Evolutionary conservation across 2,329 filamentous ascomycete species (phyloP), one percentile per base, ranked within the genome.

Genomic region (Drechslera avenae): DNA sequence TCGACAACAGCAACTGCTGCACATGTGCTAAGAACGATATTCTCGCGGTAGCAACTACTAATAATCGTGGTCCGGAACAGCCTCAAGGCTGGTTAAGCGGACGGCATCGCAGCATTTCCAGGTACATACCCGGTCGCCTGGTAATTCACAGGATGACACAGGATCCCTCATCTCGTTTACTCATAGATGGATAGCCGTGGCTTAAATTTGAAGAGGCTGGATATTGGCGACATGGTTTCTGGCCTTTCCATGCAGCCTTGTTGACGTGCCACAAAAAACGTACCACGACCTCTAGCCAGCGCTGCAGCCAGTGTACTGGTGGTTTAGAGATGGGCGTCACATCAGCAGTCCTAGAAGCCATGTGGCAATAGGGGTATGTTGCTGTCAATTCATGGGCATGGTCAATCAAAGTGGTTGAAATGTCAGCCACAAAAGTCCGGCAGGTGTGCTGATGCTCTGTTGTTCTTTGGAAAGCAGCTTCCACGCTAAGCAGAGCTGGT

Each of bases 71-170:
- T 23, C 18, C 40, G 8, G 19, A 12, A 16, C 18, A 12, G 26
- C n/a, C 18, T 33, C 31, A 40, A 34, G 9, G 26, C 43, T 36
- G 23, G 23, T 32, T 46, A 35, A 31, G 34, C 41, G 13, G 34
- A 33, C 32, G 26, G 37, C 28, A 35, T 40, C 14, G 46, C 45
- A 16, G 31, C 40, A 35, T 23, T n/a, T n/a, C 36, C 26, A 41
- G 32, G 40, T 33, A 42, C 17, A 30, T 44, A 21, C 19, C 40
- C 52, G 37, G 37, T 42, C 36, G 43, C 49, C 36, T 36, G 52
- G 49, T 52, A 39, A 41, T 47, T 23, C 19, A 42, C 19, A 33
- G 30, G 26, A 35, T 17, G 39, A 45, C 41, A 35, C 49, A 28
- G 44, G 32, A 18, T 26, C 23, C 13, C 12, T 12, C 19, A 10